A percentile compares a stretch with the other conserved stretches of the same genome.
phyloP scores from a whole-genome alignment of 495 filamentous ascomycete species.

The Daldinia caldariorum region DNA sequence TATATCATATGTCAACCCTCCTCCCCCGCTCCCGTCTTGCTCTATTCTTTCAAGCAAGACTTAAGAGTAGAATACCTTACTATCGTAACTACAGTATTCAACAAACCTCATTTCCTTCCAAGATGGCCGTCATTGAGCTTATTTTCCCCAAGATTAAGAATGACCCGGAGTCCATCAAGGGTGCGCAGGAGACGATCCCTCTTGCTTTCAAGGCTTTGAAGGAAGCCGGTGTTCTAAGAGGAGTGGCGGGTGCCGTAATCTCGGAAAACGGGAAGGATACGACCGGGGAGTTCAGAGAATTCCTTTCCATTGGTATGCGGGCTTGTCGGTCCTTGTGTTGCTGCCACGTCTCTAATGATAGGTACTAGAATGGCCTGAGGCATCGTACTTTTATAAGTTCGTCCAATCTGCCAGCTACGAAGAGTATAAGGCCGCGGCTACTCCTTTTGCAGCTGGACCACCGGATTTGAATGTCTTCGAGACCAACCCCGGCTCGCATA shows the following conservation, averaged over 20 bases:
- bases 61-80: no score
- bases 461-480: conserved; percentile 34
- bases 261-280: conserved; percentile 31
- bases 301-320: conserved; percentile 28
- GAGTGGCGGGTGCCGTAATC: conserved; percentile 6
- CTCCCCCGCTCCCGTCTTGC: background rate
- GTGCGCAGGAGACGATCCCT: background rate
- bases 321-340: background rate
- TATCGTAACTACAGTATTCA: background rate
- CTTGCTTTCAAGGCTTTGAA: conserved; percentile 17
- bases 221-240: conserved; percentile 17
- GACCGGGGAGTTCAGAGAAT: conserved; percentile 17
- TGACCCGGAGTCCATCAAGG: conserved; percentile 20
- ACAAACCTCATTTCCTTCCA: background rate
- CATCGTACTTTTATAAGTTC: conserved; percentile 21
- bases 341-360: conserved; percentile 9
- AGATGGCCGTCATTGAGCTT: conserved; percentile 39
- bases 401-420: conserved; percentile 16
- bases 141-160: conserved; percentile 35
- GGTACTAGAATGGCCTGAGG: conserved; percentile 26
- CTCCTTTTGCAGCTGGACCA: conserved; percentile 19
- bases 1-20: background rate
- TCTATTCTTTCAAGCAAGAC: background rate
- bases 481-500: conserved; percentile 17
- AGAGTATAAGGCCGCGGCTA: conserved; percentile 2